phyloP scores from a whole-genome alignment of 805 yeast species.

The Torulaspora microellipsoides region DNA sequence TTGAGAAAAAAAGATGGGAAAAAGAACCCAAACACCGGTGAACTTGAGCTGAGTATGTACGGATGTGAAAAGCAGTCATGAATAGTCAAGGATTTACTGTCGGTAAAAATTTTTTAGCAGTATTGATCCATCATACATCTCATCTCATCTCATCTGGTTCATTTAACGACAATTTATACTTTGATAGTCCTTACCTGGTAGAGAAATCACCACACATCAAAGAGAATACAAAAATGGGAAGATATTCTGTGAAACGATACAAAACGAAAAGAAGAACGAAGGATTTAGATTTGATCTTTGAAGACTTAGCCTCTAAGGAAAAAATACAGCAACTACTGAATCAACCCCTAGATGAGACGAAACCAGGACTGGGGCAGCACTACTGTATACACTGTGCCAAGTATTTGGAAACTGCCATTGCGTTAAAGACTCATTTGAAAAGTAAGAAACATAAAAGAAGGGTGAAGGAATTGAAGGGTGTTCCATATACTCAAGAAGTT shows the following conservation, averaged over 20 bases:
- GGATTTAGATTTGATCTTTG: conserved; percentile 77
- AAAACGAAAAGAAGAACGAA: conserved; percentile 85
- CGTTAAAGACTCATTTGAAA: conserved; percentile 67
- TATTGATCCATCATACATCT: conserved; percentile 6
- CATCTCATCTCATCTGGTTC: conserved; percentile 16
- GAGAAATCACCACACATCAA: not conserved
- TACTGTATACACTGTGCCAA: conserved; percentile 94
- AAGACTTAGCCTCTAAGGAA: conserved; percentile 63
- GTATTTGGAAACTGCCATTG: conserved; percentile 74
- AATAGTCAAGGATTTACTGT: not conserved
- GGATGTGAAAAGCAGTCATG: conserved; percentile 1
- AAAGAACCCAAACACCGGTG: not conserved
- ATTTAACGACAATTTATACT: conserved; percentile 1
- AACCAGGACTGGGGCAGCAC: conserved; percentile 92
- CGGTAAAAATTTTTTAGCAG: not conserved
- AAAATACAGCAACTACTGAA: conserved; percentile 62
- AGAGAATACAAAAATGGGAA: conserved; percentile 56
- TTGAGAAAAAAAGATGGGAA: too few relatives aligned
- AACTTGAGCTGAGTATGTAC: not conserved
- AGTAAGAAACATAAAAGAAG: conserved; percentile 84
- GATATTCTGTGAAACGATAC: conserved; percentile 79
- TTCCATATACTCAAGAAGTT: conserved; percentile 84
- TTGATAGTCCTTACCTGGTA: too few relatives aligned
- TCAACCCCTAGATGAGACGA: conserved; percentile 83
- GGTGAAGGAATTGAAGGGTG: conserved; percentile 64